Base-by-base conservation (phyloP, 1,139 yeast species). In the Entelexis sorbosivorans region DNA sequence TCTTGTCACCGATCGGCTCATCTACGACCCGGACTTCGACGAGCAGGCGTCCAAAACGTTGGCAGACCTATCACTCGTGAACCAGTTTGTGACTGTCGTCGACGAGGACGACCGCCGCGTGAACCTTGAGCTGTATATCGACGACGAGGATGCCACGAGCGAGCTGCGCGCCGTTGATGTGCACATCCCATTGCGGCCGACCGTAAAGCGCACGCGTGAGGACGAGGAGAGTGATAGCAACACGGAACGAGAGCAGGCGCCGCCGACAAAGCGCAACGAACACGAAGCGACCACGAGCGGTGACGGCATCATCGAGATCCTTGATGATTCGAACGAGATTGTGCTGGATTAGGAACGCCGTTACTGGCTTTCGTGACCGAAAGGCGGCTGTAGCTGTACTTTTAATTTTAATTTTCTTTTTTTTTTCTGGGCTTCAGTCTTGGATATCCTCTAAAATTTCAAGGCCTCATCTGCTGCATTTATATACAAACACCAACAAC, bases 11-110 rank as follows among this genome's bases (percentile, higher is more conserved):
- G 72, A 81, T 22, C 78, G 81, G 34, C 72, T 91, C 55, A 67
- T 93, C 11, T 87, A 86, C 61, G 98, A 93, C 66, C 74, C 74
- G 48, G 99, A 93, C 62, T 87, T 86, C 65, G 96, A 87, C 50
- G 97, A 89, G 62, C 82, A 89, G 61, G 61, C 74, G 10, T 71
- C 70, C 0, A 72, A 69, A 42, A 65, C 73, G 0, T 67, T 91
- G 22, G 55, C 59, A 0, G 77, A 77, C 2, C 66, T 91, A 22
- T 83, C 82, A 6, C 69, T 89, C 32, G 61, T 60, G 9, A 69
- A 72, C 44, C 75, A 79, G 22, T 71, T 80, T 32, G 49, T 91
- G 14, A 74, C 84, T 2, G 73, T 91, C 14, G 79, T 82, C 53
- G 98, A 91, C 66, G 96, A 87, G 47, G 74, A 71, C 44, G 70